phyloP scores from a whole-genome alignment of 352 stramenopile species.

The Phytophthora cryptogea region DNA sequence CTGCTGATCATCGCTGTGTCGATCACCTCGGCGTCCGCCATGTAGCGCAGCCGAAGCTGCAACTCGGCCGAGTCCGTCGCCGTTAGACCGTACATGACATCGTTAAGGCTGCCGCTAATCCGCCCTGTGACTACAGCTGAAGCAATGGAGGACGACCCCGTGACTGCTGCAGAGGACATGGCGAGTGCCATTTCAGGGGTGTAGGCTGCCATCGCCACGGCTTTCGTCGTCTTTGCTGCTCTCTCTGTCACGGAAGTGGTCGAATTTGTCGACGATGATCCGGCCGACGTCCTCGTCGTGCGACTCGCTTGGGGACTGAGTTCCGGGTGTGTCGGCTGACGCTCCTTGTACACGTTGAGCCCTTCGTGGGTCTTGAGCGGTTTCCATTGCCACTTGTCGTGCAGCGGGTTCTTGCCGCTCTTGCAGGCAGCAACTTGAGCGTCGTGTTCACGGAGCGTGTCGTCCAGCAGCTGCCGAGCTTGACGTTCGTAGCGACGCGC shows the following conservation, averaged over 20 bases:
- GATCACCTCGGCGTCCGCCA: constrained; percentile 30
- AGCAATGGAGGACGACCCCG: constrained; percentile 13
- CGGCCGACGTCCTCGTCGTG: constrained; percentile 2
- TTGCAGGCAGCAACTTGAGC: constrained; percentile 13
- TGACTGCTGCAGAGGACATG: constrained; percentile 7
- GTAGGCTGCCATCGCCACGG: constrained; percentile 35
- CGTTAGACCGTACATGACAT: constrained; percentile 45
- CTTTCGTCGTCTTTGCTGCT: constrained; percentile 16
- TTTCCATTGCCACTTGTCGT: constrained; percentile 42
- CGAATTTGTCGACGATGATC: constrained; percentile 11
- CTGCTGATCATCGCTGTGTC: constrained; percentile 31
- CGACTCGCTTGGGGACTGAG: constrained; percentile 3
- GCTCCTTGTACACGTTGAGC: constrained; percentile 41
- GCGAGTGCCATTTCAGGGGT: constrained; percentile 19
- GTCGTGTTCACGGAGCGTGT: constrained; percentile 30
- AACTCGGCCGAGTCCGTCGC: constrained; percentile 34
- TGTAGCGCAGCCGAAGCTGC: constrained; percentile 35
- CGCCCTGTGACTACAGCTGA: constrained; percentile 34
- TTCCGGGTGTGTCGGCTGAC: constrained; percentile 29
- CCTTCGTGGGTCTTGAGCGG: constrained; percentile 29
- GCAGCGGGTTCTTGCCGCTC: constrained; percentile 25
- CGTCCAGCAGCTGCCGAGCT: constrained; percentile 27
- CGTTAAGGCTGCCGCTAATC: constrained; percentile 32
- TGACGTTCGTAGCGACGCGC: constrained; percentile 21
- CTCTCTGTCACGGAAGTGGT: constrained; percentile 2